Conservation (phyloP, 305 asterid genomes). For the Stenogyne calaminthoides region DNA sequence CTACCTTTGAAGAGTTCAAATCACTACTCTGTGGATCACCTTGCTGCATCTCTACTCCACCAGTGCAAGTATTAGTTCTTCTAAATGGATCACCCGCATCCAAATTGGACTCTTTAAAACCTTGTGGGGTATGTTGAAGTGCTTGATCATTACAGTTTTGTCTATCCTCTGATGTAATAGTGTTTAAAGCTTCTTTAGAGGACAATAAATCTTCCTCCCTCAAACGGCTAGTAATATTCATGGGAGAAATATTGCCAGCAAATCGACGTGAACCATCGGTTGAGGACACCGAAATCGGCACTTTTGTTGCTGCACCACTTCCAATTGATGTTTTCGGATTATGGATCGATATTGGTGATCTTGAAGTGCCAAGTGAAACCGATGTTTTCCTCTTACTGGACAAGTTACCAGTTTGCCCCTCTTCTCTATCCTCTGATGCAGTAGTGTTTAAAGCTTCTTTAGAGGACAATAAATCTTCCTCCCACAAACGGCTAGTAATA, state of each 20-base stretch:
- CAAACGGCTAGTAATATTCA: constrained; percentile 12
- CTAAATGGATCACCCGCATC: constrained; percentile 25
- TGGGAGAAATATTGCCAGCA: constrained; percentile 35
- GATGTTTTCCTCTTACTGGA: constrained; percentile 45
- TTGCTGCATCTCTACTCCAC: constrained; percentile 34
- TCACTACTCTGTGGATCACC: constrained; percentile 37
- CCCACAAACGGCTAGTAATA: constrained; percentile 19
- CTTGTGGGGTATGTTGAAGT: constrained; percentile 33
- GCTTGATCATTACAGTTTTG: constrained; percentile 36
- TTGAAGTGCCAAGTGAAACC: constrained; percentile 40
- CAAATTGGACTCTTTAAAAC: constrained; percentile 29
- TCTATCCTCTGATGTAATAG: constrained; percentile 28
- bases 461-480: constrained; percentile 35
- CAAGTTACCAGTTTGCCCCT: constrained; percentile 37
- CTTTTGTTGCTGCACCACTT: constrained; percentile 25
- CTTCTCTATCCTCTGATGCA: constrained; percentile 34
- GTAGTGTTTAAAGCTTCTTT: constrained; percentile 28
- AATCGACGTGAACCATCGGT: constrained; percentile 23
- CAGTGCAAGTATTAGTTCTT: constrained; percentile 29
- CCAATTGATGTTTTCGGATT: constrained; percentile 32
- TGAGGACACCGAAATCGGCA: constrained; percentile 34
- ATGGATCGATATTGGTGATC: constrained; percentile 38
- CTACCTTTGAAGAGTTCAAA: constrained; percentile 35
- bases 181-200: constrained; percentile 4
- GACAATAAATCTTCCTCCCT: constrained; percentile 24